Evolutionary conservation across 495 filamentous ascomycete species (phyloP).

Genomic region (Trypethelium eluteriae): DNA sequence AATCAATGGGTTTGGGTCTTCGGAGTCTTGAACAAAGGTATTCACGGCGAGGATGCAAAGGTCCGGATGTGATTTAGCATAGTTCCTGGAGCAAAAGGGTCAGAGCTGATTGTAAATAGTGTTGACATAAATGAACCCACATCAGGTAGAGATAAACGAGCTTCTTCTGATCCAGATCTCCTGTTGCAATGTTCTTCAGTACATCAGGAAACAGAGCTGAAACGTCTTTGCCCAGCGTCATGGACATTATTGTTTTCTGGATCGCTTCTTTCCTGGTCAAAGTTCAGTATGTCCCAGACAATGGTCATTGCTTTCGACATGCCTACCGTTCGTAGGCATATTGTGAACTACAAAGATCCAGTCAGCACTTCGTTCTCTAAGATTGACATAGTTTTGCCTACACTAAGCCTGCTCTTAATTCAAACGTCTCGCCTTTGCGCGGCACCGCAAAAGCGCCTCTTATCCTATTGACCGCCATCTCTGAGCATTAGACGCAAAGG

Average conservation of each 20-base stretch:
- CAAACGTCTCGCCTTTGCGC: conserved; percentile 95
- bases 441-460: conserved; percentile 86
- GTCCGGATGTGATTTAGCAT: conserved; percentile 98
- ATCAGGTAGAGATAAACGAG: conserved; percentile 98
- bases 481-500: conserved; percentile 30
- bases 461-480: conserved; percentile 93
- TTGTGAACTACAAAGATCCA: conserved; percentile 55
- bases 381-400: conserved; percentile 33
- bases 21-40: conserved; percentile 97
- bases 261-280: conserved; percentile 81
- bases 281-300: conserved; percentile 5
- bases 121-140: conserved; percentile 43
- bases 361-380: conserved; percentile 19
- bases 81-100: conserved; percentile 64
- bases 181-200: conserved; percentile 95
- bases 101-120: not conserved
- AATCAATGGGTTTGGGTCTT: conserved; percentile 96
- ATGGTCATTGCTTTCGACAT: not conserved
- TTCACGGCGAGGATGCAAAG: conserved; percentile 99
- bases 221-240: conserved; percentile 98
- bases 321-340: conserved; percentile 90
- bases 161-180: conserved; percentile 97
- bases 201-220: conserved; percentile 97
- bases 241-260: conserved; percentile 99
- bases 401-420: conserved; percentile 92